Percentiles rank a stretch among this genome's conserved stretches.
Evolutionary conservation across 768 basidiomycete genomes (phyloP).

Genomic region (Leccinum subtestaceum): DNA sequence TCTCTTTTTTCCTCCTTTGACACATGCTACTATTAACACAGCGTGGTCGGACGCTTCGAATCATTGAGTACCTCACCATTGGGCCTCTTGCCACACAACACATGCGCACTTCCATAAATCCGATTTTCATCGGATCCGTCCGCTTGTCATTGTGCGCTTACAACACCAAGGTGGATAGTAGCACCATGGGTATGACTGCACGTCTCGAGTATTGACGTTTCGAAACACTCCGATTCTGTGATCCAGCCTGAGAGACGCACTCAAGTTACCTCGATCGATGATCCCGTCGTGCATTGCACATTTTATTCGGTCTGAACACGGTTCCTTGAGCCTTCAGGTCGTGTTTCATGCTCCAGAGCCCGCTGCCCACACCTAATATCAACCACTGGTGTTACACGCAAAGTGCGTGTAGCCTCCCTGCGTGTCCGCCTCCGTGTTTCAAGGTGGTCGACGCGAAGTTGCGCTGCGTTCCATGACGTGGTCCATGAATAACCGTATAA

Average conservation of each 20-base stretch:
- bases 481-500: slow-evolving; percentile 14
- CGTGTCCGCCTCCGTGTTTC: background rate
- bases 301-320: background rate
- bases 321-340: background rate
- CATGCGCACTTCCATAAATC: background rate
- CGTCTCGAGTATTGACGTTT: background rate
- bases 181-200: background rate
- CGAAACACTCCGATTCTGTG: background rate
- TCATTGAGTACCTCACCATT: background rate
- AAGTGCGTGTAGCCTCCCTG: background rate
- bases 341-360: background rate
- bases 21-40: slow-evolving; percentile 1
- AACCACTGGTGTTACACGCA: background rate
- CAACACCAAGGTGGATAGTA: background rate
- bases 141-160: background rate
- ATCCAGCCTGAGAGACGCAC: background rate
- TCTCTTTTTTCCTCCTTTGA: background rate
- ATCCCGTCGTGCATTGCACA: background rate
- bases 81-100: background rate
- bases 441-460: background rate
- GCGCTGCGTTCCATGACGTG: background rate
- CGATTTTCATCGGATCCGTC: background rate
- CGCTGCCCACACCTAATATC: background rate
- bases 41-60: background rate
- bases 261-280: background rate